Percentiles rank a stretch among this genome's conserved stretches.
Conservation (phyloP, 257 asterid species). For the Buddleja alternifolia region DNA sequence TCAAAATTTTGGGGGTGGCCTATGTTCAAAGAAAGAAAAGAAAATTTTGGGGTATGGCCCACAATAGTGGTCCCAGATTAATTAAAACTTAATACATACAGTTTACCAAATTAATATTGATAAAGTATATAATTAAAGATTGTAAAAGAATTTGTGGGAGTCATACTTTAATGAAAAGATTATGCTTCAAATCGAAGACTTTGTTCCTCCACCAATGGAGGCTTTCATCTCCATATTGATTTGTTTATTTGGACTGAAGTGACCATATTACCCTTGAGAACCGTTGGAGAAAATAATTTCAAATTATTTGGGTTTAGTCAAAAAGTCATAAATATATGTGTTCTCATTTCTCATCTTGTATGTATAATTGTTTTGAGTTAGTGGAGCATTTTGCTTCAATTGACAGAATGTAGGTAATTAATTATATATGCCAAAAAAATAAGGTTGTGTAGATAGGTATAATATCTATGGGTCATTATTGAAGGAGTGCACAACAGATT, state of each 20-base stretch:
- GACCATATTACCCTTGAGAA: slow-evolving; percentile 27
- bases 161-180: slow-evolving; percentile 40
- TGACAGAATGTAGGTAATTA: neutral
- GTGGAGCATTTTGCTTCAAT: neutral
- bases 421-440: neutral
- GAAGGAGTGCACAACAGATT: slow-evolving; percentile 1
- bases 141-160: slow-evolving; percentile 35
- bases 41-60: neutral
- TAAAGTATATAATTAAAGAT: slow-evolving; percentile 37
- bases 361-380: neutral
- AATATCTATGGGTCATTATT: neutral
- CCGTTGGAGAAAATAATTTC: slow-evolving; percentile 7
- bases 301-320: slow-evolving; percentile 9
- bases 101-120: slow-evolving; percentile 33
- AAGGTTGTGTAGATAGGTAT: neutral
- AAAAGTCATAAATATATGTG: slow-evolving; percentile 11
- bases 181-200: slow-evolving; percentile 54
- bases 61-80: slow-evolving; percentile 15
- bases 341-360: neutral
- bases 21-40: too few species aligned
- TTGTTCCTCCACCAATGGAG: slow-evolving; percentile 33
- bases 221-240: slow-evolving; percentile 30
- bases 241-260: neutral
- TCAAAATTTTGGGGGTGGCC: too few species aligned
- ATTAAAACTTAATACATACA: slow-evolving; percentile 25